Evolutionary conservation across 2,329 filamentous ascomycete species (phyloP), one percentile per base, ranked within the genome.

Genomic region (Stachybotrys elegans): DNA sequence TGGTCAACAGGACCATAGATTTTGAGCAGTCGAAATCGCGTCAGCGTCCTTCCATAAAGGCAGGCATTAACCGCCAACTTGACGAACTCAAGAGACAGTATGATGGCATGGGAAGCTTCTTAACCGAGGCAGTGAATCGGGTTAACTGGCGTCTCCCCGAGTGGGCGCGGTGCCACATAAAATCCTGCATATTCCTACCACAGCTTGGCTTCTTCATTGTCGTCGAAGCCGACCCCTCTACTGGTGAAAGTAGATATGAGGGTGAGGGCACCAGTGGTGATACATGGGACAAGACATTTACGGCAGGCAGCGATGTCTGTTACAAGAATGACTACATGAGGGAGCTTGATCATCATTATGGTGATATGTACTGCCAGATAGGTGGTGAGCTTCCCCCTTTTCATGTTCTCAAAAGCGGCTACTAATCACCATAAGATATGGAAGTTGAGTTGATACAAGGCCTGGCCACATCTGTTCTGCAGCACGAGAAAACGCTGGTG

Each of bases 141-240:
- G 70, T 95, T 45, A 77, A 78, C 1, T 62, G 65, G 13, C 72
- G 74, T 2, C 69, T 93, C 17, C 84, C 90, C 1, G 71, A 76
- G 47, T 75, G 75, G 72, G 72, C 73, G 16, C 61, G 62, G 21
- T 59, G 65, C 22, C 72, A 77, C 47, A 66, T 84, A 13, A 71
- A 75, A 25, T 91, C 91, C 43, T 94, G 94, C 49, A 85, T 93
- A 16, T 95, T 93, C 60, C 86, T 95, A 49, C 92, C 91, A 1
- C 90, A 95, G 56, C 79, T 96, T 29, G 93, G 93, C 0, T 98
- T 96, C 58, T 76, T 96, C 29, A 86, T 90, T 3, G 82, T 85
- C 0, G 82, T 95, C 14, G 78, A 89, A 52, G 45, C 48, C 9
- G 55, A 63, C 36, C 48, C 57, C 13, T 61, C 70, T 2, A 81